Base-by-base conservation (phyloP, 495 filamentous ascomycete genomes). In the Penicillium mononematosum region DNA sequence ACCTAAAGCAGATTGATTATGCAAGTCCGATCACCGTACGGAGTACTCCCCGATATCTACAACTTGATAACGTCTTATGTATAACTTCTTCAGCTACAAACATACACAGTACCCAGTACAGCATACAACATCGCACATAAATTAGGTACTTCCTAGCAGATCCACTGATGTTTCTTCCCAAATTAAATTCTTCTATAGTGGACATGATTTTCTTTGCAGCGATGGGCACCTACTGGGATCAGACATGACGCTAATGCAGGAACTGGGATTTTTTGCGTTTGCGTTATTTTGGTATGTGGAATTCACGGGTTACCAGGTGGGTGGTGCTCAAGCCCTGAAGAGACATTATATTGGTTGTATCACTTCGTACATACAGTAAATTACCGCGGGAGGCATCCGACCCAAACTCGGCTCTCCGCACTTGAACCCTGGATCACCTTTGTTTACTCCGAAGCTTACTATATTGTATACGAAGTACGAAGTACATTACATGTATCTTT, bases 181-280 rank as follows among this genome's bases (percentile, higher is more conserved):
- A 46, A 46, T 27, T n/a, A 46, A 29, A 38, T 38, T 34, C 31
- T 34, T 34, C 34, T 38, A 39, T 20, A 64, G 38, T 52, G 50
- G 50, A 44, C 50, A 32, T 56, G 59, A 65, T 65, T 65, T 59
- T 11, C 62, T 49, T 56, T 60, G 58, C 63, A 61, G 48, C 16
- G 41, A 48, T 31, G 45, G 51, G 42, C 56, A 32, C 29, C 19
- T 47, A 19, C 42, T 59, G 31, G 54, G 55, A 59, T 60, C 52
- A 55, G 64, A 65, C 60, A 63, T 63, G 55, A 45, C 71, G 66
- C 73, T 76, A 76, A 76, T 75, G 73, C 73, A 76, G 73, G 73
- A 75, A 76, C 73, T 75, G 63, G 31, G 17, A 50, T 38, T 36
- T 50, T 38, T 50, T 48, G 45, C 45, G 45, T 48, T 50, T 49